A percentile compares a stretch with the other conserved stretches of the same genome.
phyloP scores from a whole-genome alignment of 2,329 filamentous ascomycete species.

The Bipolaris cookei region DNA sequence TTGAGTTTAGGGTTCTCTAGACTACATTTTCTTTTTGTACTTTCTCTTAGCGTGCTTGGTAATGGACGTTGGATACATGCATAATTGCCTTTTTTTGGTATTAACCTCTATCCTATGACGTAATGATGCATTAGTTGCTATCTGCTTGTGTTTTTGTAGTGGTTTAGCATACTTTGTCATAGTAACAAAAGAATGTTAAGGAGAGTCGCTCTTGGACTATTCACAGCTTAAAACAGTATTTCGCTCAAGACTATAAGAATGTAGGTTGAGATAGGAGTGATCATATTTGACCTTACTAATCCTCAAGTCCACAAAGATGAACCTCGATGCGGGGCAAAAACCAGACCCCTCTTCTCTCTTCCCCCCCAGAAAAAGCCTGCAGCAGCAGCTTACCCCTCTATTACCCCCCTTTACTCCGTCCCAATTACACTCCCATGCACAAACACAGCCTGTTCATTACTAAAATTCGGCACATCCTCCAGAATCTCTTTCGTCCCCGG shows the following conservation, averaged over 20 bases:
- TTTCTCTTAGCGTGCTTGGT: background rate
- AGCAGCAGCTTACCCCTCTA: conserved; percentile 8
- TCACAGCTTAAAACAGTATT: background rate
- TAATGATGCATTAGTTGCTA: background rate
- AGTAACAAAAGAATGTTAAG: background rate
- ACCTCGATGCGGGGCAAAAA: too few species aligned
- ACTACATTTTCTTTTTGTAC: background rate
- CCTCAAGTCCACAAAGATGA: too few species aligned
- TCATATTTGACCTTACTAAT: too few species aligned
- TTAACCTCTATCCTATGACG: background rate
- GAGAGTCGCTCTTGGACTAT: background rate
- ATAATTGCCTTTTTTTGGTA: background rate
- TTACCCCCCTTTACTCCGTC: conserved; percentile 10
- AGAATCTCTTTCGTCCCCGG: conserved; percentile 43
- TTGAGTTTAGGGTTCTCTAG: background rate
- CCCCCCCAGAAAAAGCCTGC: too few species aligned
- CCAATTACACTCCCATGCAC: conserved; percentile 30
- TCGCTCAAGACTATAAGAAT: too few species aligned
- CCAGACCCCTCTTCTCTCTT: too few species aligned
- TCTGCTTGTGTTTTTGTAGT: background rate
- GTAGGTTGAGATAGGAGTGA: too few species aligned
- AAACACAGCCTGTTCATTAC: conserved; percentile 45
- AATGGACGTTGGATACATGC: background rate
- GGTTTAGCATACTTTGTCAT: background rate
- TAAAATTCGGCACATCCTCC: conserved; percentile 47